Base-by-base conservation (phyloP, 169 alveolate genomes). In the Eimeria maxima region DNA sequence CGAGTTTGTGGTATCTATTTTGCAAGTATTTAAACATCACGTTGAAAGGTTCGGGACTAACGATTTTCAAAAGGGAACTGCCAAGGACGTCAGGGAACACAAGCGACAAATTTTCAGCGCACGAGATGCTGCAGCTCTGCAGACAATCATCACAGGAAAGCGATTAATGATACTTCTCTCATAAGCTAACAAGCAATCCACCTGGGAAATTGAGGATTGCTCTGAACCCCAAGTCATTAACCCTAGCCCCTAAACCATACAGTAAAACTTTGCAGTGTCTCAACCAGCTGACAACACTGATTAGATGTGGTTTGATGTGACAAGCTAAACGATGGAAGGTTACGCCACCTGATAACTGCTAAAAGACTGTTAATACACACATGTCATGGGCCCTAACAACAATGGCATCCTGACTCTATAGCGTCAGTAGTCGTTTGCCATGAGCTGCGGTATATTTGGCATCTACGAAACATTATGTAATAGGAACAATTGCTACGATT, bases 121-220 rank as follows among this genome's bases (percentile, higher is more conserved):
- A 50, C 24, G 78, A 57, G 80, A 86, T 33, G 74, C 78, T 2
- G 78, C 93, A 33, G 78, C 93, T 13, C 42, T 86, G 81, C 38
- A 86, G 78, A 33, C 65, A 67, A 60, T 60, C 6, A 86, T 86
- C 78, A 86, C 93, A 86, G 93, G 93, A 86, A 57, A 60, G 90
- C 69, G 42, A 22, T 65, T 65, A 24, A 13, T 38, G 18, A 7
- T 5, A 24, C 14, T 38, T 1, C 7, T 69, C 2, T 3, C 45
- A 14, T 50, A 69, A 2, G 50, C 29, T 69, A 47, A 7, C 22
- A 29, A n/a, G 50, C 47, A 4, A 47, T n/a, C 50, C 80, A 7
- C 80, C 0, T 33, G n/a, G 33, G 50, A 4, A 10, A 3, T 1
- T 69, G 80, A 1, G n/a, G 50, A 27, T 10, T 22, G 22, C 50